Percentiles rank a stretch among this genome's conserved stretches.
Evolutionary conservation across 371 early-diverging fungal species (phyloP).

Genomic region (Scutellospora calospora): DNA sequence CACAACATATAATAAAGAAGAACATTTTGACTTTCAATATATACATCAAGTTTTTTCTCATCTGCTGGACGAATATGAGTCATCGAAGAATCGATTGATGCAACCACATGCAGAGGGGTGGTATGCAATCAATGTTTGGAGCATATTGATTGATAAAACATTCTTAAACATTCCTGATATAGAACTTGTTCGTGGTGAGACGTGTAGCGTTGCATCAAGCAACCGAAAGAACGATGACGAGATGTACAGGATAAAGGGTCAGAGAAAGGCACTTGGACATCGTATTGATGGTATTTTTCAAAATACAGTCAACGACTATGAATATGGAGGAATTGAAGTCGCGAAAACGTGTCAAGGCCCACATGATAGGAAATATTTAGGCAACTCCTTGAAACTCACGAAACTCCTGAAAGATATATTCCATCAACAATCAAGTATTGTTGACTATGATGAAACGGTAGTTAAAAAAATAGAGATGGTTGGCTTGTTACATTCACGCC

Average conservation of each 20-base stretch:
- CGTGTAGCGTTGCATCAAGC: slow-evolving; percentile 1
- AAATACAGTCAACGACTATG: background rate
- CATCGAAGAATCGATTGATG: background rate
- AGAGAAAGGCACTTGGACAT: background rate
- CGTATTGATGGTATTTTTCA: background rate
- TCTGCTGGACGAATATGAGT: slow-evolving; percentile 11
- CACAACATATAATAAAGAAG: background rate
- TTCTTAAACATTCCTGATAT: slow-evolving; percentile 13
- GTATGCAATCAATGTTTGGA: slow-evolving; percentile 16
- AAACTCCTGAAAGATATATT: slow-evolving; percentile 36
- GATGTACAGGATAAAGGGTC: background rate
- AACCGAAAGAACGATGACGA: background rate
- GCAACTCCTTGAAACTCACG: slow-evolving; percentile 17
- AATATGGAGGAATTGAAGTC: slow-evolving; percentile 30
- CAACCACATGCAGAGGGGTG: background rate
- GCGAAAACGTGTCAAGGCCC: slow-evolving; percentile 19
- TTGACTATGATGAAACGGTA: background rate
- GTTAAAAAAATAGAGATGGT: slow-evolving; percentile 14
- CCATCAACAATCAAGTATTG: slow-evolving; percentile 15
- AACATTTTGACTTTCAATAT: slow-evolving; percentile 24
- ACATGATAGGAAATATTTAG: slow-evolving; percentile 19
- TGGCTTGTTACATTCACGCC: slow-evolving; percentile 11
- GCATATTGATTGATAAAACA: slow-evolving; percentile 19
- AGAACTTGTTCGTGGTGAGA: background rate
- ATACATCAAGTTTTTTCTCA: slow-evolving; percentile 15